A percentile compares a stretch with the other conserved stretches of the same genome.
These are phyloP conservation scores for Elsinoe australis DNA, from an alignment of 2,329 filamentous ascomycete species.

Conservation along the genomic window DNA sequence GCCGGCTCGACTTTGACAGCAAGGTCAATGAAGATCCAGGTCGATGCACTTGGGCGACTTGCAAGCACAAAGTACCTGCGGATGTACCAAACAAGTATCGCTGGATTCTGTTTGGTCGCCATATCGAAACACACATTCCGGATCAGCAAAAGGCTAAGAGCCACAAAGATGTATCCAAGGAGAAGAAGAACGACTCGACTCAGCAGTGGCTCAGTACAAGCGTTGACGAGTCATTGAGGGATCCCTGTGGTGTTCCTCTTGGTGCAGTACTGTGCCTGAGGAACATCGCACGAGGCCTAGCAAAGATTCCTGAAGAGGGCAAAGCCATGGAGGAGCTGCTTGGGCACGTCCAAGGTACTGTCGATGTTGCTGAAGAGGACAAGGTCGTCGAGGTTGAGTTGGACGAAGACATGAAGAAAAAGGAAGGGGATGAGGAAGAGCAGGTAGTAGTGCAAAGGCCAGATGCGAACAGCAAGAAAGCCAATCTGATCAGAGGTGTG, in stretches of 20 bases:
- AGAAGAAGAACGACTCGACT: constrained; percentile 23
- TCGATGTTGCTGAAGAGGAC: constrained; percentile 56
- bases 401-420: constrained; percentile 43
- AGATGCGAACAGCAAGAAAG: constrained; percentile 3
- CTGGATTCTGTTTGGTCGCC: constrained; percentile 34
- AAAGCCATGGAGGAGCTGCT: constrained; percentile 1
- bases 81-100: constrained; percentile 15
- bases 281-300: constrained; percentile 56
- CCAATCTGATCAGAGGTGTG: constrained; percentile 52
- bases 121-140: constrained; percentile 62
- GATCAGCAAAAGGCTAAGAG: constrained; percentile 29
- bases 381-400: constrained; percentile 46
- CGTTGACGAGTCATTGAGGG: constrained; percentile 23
- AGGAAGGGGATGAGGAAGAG: constrained; percentile 34
- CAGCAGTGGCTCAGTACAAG: constrained; percentile 14
- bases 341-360: constrained; percentile 46
- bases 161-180: constrained; percentile 25
- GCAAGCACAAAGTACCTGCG: constrained; percentile 1
- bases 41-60: constrained; percentile 11
- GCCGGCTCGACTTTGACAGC: constrained; percentile 45
- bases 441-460: not conserved
- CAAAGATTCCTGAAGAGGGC: constrained; percentile 29
- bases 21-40: not conserved
- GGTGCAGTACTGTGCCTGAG: constrained; percentile 69
- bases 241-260: constrained; percentile 71